phyloP scores from a whole-genome alignment of 2,329 filamentous ascomycete species.

The Thermochaetoides dissita region DNA sequence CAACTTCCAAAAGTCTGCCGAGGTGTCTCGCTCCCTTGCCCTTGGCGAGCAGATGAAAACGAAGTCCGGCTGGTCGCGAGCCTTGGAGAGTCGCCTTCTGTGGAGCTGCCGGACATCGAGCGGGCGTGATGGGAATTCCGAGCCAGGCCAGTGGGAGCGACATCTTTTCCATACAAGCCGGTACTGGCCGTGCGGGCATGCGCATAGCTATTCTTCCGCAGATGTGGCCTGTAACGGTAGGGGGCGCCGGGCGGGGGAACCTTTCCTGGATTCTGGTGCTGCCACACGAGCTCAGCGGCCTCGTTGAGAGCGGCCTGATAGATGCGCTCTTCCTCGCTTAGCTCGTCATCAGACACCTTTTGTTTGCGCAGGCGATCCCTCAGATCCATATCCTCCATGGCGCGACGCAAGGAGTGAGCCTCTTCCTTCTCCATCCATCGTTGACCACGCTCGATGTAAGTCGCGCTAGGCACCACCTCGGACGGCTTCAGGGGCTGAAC shows the following conservation, averaged over 20 bases:
- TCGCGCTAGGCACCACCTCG: conserved; percentile 49
- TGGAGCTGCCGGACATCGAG: conserved; percentile 39
- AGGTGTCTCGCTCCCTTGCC: conserved; percentile 12
- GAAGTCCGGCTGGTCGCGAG: conserved; percentile 22
- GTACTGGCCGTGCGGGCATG: conserved; percentile 49
- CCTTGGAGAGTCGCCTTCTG: conserved; percentile 30
- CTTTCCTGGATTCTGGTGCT: conserved; percentile 50
- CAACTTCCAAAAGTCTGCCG: conserved; percentile 1
- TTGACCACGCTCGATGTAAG: conserved; percentile 60
- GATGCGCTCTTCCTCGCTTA: conserved; percentile 46
- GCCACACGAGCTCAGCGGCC: conserved; percentile 65
- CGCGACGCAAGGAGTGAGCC: conserved; percentile 52
- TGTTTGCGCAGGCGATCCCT: conserved; percentile 22
- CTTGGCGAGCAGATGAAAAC: conserved; percentile 14
- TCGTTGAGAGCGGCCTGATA: conserved; percentile 62
- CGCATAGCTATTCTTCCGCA: conserved; percentile 58
- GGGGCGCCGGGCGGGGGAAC: conserved; percentile 46
- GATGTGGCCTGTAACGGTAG: conserved; percentile 53
- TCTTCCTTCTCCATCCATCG: conserved; percentile 75
- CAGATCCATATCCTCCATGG: conserved; percentile 60
- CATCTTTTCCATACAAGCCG: conserved; percentile 34
- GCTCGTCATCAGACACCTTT: conserved; percentile 14
- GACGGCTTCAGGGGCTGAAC: conserved; percentile 38
- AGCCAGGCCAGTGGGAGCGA: conserved; percentile 32
- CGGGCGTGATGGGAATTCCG: conserved; percentile 25